A percentile compares a stretch with the other conserved stretches of the same genome.
Conservation (phyloP, 169 alveolate species). For the Neospora caninum region DNA sequence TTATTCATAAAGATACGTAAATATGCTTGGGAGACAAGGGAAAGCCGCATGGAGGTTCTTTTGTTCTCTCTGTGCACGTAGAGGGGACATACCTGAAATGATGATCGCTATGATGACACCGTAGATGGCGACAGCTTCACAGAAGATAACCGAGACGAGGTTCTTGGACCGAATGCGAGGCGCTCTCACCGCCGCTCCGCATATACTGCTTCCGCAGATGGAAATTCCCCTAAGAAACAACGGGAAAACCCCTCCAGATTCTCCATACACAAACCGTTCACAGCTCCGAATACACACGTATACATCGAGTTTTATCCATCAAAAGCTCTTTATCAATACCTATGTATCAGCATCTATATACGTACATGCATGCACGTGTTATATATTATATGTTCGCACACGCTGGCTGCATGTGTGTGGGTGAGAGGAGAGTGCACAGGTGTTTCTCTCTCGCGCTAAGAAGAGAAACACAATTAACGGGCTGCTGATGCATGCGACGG, state of each 20-base stretch:
- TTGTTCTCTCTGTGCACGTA: too few relatives aligned
- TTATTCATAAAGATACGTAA: too few relatives aligned
- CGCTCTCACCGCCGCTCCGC: conserved; percentile 98
- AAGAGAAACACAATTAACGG: too few relatives aligned
- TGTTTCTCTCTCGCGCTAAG: too few relatives aligned
- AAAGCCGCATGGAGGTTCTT: too few relatives aligned
- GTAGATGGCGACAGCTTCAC: conserved; percentile 99
- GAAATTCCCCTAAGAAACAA: conserved; percentile 92
- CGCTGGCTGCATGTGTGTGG: too few relatives aligned
- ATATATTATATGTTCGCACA: too few relatives aligned
- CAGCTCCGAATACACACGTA: not conserved
- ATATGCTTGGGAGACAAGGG: too few relatives aligned
- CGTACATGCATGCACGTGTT: not conserved
- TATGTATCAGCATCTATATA: not conserved
- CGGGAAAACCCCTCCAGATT: not conserved
- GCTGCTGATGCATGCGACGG: too few relatives aligned
- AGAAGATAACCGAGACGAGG: conserved; percentile 97
- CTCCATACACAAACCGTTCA: not conserved
- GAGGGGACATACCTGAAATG: conserved; percentile 71
- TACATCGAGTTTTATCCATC: too few relatives aligned
- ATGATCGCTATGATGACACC: conserved; percentile 95
- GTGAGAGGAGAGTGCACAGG: too few relatives aligned
- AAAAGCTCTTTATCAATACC: too few relatives aligned
- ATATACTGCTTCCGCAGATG: conserved; percentile 96
- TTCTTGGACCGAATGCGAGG: conserved; percentile 99